These are phyloP conservation scores for Cyclotella kingstonii DNA, from an alignment of 108 stramenopile species.

Conservation along the genomic window DNA sequence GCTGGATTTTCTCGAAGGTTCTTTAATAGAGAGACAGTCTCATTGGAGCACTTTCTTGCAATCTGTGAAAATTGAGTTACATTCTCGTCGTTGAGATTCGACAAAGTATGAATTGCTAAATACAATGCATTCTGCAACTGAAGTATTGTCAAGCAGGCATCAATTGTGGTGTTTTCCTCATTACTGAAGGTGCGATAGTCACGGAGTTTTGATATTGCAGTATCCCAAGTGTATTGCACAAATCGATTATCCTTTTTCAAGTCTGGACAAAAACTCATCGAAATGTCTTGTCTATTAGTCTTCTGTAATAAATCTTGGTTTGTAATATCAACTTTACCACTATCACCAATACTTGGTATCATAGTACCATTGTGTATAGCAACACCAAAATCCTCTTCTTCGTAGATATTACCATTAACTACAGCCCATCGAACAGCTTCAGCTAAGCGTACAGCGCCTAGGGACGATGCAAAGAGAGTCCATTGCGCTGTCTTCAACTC, in stretches of 20 bases:
- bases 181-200: not conserved
- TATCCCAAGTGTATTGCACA: conserved; percentile 18
- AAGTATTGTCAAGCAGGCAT: conserved; percentile 21
- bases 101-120: conserved; percentile 12
- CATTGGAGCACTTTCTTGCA: conserved; percentile 15
- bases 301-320: not conserved
- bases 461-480: conserved; percentile 59
- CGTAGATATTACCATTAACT: conserved; percentile 89
- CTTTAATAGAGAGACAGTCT: conserved; percentile 13
- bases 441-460: conserved; percentile 61
- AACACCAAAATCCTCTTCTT: conserved; percentile 90
- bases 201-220: conserved; percentile 6
- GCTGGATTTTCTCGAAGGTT: conserved; percentile 1
- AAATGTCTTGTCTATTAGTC: not conserved
- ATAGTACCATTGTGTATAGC: conserved; percentile 12
- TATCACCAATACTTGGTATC: not conserved
- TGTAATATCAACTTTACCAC: not conserved
- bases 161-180: not conserved
- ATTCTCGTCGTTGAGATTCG: conserved; percentile 16
- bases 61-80: conserved; percentile 6
- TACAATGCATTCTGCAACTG: conserved; percentile 17
- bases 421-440: conserved; percentile 67
- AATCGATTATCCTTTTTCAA: not conserved
- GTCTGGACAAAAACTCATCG: not conserved
- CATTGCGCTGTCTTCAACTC: conserved; percentile 44